These are phyloP conservation scores for Nakaseomyces nivariensis DNA, from an alignment of 1,139 yeast genomes.

Conservation along the genomic window DNA sequence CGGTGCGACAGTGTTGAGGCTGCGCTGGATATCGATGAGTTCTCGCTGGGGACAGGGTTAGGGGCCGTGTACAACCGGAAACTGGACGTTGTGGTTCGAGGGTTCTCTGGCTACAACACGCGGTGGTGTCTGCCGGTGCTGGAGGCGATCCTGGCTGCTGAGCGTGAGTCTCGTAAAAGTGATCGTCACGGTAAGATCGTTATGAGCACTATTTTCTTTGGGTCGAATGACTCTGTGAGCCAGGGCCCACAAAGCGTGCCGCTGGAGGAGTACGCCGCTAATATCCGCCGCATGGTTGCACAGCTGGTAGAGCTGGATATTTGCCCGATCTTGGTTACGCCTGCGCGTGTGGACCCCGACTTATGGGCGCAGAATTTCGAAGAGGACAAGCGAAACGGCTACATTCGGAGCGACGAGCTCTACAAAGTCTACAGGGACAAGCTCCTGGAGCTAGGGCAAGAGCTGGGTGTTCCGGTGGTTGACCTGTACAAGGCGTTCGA, in stretches of 20 bases:
- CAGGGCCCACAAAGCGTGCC: slow-evolving; percentile 47
- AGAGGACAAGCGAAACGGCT: slow-evolving; percentile 30
- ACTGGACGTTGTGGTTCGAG: slow-evolving; percentile 49
- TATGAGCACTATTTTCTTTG: slow-evolving; percentile 56
- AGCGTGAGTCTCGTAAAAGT: slow-evolving; percentile 11
- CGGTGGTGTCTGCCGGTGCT: slow-evolving; percentile 41
- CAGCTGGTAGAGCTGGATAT: slow-evolving; percentile 35
- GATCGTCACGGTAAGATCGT: slow-evolving; percentile 15
- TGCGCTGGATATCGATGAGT: slow-evolving; percentile 3
- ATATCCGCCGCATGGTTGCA: slow-evolving; percentile 37
- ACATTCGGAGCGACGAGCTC: slow-evolving; percentile 34
- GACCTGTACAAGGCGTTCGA: slow-evolving; percentile 43
- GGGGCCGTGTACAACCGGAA: slow-evolving; percentile 40
- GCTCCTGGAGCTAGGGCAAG: slow-evolving; percentile 37
- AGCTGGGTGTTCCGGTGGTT: slow-evolving; percentile 41
- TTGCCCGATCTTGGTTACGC: slow-evolving; percentile 49
- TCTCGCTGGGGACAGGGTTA: slow-evolving; percentile 40
- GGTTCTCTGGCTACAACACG: slow-evolving; percentile 54
- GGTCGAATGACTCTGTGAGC: slow-evolving; percentile 61
- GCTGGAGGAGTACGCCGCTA: slow-evolving; percentile 38
- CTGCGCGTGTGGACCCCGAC: slow-evolving; percentile 46
- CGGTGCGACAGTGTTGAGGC: neutral
- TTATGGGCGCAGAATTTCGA: slow-evolving; percentile 29
- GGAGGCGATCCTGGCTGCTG: slow-evolving; percentile 39
- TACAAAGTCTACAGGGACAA: slow-evolving; percentile 43